Base-by-base conservation (phyloP, 1,139 yeast species). In the Suhomyces yuchorum region DNA sequence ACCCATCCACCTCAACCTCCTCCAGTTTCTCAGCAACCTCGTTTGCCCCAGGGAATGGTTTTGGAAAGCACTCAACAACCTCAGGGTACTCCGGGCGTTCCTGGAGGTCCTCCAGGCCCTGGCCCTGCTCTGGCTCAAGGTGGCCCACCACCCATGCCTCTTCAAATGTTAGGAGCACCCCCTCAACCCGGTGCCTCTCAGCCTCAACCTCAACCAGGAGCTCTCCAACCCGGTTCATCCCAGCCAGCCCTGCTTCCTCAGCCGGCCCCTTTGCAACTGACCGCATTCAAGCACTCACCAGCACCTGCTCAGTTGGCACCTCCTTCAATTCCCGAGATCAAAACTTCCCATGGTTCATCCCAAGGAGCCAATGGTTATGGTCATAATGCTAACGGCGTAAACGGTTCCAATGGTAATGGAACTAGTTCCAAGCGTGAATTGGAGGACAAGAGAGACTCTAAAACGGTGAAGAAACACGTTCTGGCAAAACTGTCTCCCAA, bases 1-100 rank as follows among this genome's bases (percentile, higher is more conserved):
- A 77, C 81, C 36, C 80, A 77, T 53, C 78, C 81, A 39, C 84
- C 87, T 35, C 86, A 84, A 48, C 87, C 87, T 5, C 88, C 87
- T 22, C 85, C 84, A 66, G 74, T 82, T 53, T 73, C 78, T 49
- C 82, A 82, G 63, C 85, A 80, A 58, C 81, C 82, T 42, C 68
- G 80, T 51, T 72, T 78, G 50, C 83, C 84, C 23, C 81, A 77
- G 56, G 80, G 80, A 11, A 80, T 81, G 79, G 80, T 81, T n/a
- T 78, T 81, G 61, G 80, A 75, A 57, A 69, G 75, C 51, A 68
- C 67, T 15, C 75, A 70, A 50, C 73, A 66, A n/a, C 71, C 63
- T 37, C 67, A 56, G 33, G 48, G 48, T 9, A 41, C 44, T 22
- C 46, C 49, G 12, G 53, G 46, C n/a, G 49, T 49, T 12, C 51